These are phyloP conservation scores for Eucalyptus coolabah DNA, from an alignment of 345 rosid genomes.

Conservation along the genomic window DNA sequence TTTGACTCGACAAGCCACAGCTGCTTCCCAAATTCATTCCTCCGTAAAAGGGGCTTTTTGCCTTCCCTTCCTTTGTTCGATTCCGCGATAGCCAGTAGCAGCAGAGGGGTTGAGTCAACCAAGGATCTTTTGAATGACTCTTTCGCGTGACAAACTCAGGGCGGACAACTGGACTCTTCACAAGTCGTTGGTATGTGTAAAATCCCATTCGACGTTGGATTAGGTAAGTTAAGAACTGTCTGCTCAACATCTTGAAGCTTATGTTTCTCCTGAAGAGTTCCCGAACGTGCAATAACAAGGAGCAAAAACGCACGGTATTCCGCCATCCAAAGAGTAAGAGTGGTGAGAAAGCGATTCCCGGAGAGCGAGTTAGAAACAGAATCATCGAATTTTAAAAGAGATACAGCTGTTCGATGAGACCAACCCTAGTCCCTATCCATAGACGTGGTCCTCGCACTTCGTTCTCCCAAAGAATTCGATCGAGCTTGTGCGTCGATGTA, in stretches of 20 bases:
- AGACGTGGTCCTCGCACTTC: background rate
- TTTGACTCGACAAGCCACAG: background rate
- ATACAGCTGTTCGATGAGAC: background rate
- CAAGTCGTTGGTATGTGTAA: background rate
- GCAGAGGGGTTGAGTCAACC: background rate
- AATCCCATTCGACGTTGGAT: background rate
- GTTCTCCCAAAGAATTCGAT: background rate
- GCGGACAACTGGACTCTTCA: background rate
- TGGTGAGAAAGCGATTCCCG: background rate
- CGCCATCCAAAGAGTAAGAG: background rate
- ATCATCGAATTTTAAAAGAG: background rate
- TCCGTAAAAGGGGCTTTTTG: background rate
- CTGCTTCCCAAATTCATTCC: background rate
- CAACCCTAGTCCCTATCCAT: background rate
- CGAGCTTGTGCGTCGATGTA: background rate
- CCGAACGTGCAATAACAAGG: background rate
- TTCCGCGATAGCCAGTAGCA: background rate
- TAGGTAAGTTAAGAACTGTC: background rate
- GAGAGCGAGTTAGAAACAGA: background rate
- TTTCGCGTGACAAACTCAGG: background rate
- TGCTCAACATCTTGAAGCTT: background rate
- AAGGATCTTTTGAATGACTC: background rate
- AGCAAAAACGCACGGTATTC: background rate
- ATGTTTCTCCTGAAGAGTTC: background rate
- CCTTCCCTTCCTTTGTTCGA: background rate